Base-by-base conservation (phyloP, 768 basidiomycete genomes). In the Amanita molliuscula region DNA sequence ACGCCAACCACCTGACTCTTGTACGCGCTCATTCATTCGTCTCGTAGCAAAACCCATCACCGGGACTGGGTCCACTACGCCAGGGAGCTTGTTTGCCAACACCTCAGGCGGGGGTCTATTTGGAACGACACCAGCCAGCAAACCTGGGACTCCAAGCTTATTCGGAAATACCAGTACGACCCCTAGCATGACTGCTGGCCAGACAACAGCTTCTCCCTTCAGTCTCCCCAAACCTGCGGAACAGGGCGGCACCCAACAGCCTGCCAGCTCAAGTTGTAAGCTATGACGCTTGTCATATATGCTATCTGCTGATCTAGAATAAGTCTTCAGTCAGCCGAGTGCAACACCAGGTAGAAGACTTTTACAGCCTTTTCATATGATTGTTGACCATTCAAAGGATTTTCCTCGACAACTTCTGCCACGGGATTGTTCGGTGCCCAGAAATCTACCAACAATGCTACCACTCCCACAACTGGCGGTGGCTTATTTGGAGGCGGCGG, bases 151-250 rank as follows among this genome's bases (percentile, higher is more conserved):
- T 1, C 33, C 36, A 25, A 25, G 23, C 25, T 37, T 47, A 21
- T 68, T 71, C 54, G 65, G 63, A n/a, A 23, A 23, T 8, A 36
- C 34, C 15, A 35, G 13, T 23, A 26, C 35, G 9, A 48, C 26
- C n/a, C 16, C 35, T 15, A 41, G 16, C 26, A 40, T 26, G 47
- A 41, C 56, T 20, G 20, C 42, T 8, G 20, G 8, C 40, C 28
- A 35, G 33, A 26, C 48, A n/a, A n/a, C 56, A 28, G 25, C 51
- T 15, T 25, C 37, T 16, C 7, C 31, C n/a, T 51, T 51, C 42
- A 51, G 34, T 31, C 46, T 52, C 9, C 29, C 48, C 11, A 59
- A 59, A 37, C 56, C 58, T 42, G 51, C 54, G 26, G 56, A 59
- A 15, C 52, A 53, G 45, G 54, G 50, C 23, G 46, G 50, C 41